Conservation (phyloP, 108 stramenopile genomes). For the Asterionellopsis glacialis region DNA sequence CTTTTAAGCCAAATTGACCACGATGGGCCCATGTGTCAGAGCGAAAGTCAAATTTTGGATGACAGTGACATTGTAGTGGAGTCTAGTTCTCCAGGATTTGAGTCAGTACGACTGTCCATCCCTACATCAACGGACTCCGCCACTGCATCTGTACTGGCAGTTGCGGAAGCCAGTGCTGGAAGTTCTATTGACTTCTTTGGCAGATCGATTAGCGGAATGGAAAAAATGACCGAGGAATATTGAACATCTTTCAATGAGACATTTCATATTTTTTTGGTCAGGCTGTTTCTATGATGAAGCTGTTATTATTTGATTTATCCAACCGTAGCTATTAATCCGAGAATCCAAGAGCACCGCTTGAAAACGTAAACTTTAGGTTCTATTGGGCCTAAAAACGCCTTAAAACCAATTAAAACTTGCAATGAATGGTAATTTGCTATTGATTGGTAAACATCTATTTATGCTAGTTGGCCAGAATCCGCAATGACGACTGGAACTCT, state of each 20-base stretch:
- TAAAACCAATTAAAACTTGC: background rate
- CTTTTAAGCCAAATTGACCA: conserved; percentile 10
- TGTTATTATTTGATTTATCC: no score
- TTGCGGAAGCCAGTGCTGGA: conserved; percentile 18
- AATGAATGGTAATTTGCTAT: no score
- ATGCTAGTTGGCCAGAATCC: conserved; percentile 75
- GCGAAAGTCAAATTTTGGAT: background rate
- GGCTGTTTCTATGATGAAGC: no score
- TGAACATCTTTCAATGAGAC: no score
- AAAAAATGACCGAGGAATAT: no score
- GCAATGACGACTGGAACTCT: conserved; percentile 70
- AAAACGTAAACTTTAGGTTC: no score
- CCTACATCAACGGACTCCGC: conserved; percentile 17
- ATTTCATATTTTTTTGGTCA: no score
- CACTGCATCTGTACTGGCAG: conserved; percentile 19
- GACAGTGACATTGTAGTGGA: conserved; percentile 24
- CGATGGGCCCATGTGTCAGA: no score
- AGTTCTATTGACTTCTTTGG: conserved; percentile 17
- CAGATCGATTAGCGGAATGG: background rate
- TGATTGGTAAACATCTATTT: no score
- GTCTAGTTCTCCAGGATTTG: conserved; percentile 22
- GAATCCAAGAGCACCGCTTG: no score
- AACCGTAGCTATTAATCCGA: no score
- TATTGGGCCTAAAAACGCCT: no score
- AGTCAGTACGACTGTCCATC: conserved; percentile 12